phyloP scores from a whole-genome alignment of 2,329 filamentous ascomycete genomes.

The Ramularia endophylla region DNA sequence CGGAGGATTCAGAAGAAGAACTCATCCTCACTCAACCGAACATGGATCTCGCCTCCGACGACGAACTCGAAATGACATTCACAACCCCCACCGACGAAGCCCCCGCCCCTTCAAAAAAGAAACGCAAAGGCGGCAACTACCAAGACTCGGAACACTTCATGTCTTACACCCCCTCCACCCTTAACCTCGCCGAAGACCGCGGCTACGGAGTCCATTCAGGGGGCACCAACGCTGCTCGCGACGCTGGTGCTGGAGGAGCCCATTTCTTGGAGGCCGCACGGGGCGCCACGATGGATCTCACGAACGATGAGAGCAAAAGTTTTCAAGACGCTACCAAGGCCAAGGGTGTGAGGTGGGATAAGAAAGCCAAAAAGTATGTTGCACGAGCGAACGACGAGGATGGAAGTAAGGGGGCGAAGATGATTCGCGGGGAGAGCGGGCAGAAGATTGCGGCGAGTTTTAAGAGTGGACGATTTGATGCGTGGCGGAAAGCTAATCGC shows the following conservation, averaged over 20 bases:
- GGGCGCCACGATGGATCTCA: constrained; percentile 84
- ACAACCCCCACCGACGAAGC: constrained; percentile 30
- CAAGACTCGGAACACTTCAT: constrained; percentile 91
- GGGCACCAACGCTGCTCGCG: constrained; percentile 41
- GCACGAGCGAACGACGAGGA: constrained; percentile 89
- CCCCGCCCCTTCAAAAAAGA: constrained; percentile 13
- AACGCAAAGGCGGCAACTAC: constrained; percentile 44
- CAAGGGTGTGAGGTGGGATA: constrained; percentile 86
- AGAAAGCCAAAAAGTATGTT: constrained; percentile 94
- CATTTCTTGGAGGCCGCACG: constrained; percentile 88
- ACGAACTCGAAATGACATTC: constrained; percentile 50
- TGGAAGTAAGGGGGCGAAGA: constrained; percentile 63
- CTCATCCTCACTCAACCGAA: constrained; percentile 31
- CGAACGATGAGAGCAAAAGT: constrained; percentile 76
- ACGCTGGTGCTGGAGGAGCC: constrained; percentile 31
- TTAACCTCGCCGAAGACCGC: constrained; percentile 79
- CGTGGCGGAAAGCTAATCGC: constrained; percentile 83
- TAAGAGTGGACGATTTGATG: constrained; percentile 87
- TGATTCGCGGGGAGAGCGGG: constrained; percentile 83
- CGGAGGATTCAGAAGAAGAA: constrained; percentile 33
- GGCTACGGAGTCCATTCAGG: constrained; percentile 91
- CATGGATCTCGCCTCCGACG: constrained; percentile 43
- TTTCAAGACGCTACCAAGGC: constrained; percentile 72
- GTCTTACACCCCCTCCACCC: constrained; percentile 80
- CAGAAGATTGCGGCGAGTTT: constrained; percentile 95